Conservation (phyloP, 345 rosid species). For the Eucalyptus grandis region DNA sequence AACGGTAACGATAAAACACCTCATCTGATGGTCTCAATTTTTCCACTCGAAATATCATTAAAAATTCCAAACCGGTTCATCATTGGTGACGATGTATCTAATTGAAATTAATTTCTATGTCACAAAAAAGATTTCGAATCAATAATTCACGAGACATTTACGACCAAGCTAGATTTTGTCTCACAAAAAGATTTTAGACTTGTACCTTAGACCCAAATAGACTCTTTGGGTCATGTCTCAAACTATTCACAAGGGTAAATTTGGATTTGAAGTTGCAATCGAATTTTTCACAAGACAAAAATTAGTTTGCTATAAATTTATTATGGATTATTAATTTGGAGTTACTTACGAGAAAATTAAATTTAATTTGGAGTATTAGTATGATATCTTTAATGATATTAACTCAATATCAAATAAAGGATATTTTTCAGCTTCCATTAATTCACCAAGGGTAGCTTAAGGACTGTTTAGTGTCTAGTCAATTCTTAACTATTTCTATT, state of each 20-base stretch:
- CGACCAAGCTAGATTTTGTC: fast-evolving
- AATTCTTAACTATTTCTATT: no score
- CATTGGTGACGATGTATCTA: fast-evolving
- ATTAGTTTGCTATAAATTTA: neutral
- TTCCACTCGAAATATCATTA: neutral
- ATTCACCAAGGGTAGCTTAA: neutral
- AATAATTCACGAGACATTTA: fast-evolving
- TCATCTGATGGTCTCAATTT: neutral
- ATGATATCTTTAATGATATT: neutral
- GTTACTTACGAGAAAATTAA: neutral
- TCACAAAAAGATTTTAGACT: neutral
- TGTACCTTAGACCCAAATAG: neutral
- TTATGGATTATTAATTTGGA: neutral
- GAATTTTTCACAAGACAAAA: fast-evolving
- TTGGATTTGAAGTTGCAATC: fast-evolving
- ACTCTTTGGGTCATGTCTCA: neutral
- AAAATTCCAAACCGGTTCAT: neutral
- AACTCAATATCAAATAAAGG: neutral
- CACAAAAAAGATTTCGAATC: neutral
- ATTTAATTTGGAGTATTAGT: neutral
- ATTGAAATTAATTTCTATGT: neutral
- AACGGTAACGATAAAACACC: neutral
- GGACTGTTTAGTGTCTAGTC: fast-evolving
- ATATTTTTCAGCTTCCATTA: fast-evolving
- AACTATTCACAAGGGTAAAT: neutral